These are phyloP conservation scores for Aspergillus fructus DNA, from an alignment of 2,329 filamentous ascomycete species.

Conservation along the genomic window DNA sequence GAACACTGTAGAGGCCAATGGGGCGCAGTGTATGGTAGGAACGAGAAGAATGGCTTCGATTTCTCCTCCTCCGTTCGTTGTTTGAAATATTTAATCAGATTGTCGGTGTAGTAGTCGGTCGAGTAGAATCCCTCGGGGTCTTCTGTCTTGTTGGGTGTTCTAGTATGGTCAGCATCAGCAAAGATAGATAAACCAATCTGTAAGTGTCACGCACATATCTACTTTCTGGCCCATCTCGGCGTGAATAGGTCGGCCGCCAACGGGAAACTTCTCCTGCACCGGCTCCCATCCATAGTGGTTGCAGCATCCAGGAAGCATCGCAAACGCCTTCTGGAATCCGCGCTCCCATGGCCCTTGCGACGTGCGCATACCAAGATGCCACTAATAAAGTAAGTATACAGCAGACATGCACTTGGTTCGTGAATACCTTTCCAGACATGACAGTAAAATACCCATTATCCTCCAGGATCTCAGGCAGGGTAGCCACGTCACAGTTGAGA, in stretches of 20 bases:
- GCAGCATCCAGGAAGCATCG: slow-evolving; percentile 27
- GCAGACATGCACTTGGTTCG: too few species aligned
- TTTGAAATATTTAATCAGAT: slow-evolving; percentile 26
- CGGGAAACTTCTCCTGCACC: not conserved
- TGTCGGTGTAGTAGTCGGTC: slow-evolving; percentile 28
- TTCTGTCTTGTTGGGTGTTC: slow-evolving; percentile 4
- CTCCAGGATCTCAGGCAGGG: slow-evolving; percentile 34
- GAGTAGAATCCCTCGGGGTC: slow-evolving; percentile 31
- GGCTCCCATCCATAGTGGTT: slow-evolving; percentile 41
- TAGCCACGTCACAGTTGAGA: slow-evolving; percentile 33
- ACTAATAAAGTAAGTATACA: slow-evolving; percentile 6
- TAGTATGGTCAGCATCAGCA: not conserved
- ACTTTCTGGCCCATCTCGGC: slow-evolving; percentile 4
- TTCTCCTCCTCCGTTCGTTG: slow-evolving; percentile 36
- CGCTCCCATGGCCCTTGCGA: slow-evolving; percentile 27
- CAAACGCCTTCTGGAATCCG: slow-evolving; percentile 32
- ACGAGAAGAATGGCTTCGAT: slow-evolving; percentile 49
- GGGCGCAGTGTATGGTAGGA: slow-evolving; percentile 51
- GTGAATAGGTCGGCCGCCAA: slow-evolving; percentile 12
- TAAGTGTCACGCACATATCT: too few species aligned
- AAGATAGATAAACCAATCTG: too few species aligned
- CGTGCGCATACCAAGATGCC: slow-evolving; percentile 35
- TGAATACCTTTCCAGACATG: slow-evolving; percentile 33
- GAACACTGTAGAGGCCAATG: slow-evolving; percentile 56
- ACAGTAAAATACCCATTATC: slow-evolving; percentile 36